phyloP scores from a whole-genome alignment of 1,139 yeast species.

The Trichomonascaceae sp. region DNA sequence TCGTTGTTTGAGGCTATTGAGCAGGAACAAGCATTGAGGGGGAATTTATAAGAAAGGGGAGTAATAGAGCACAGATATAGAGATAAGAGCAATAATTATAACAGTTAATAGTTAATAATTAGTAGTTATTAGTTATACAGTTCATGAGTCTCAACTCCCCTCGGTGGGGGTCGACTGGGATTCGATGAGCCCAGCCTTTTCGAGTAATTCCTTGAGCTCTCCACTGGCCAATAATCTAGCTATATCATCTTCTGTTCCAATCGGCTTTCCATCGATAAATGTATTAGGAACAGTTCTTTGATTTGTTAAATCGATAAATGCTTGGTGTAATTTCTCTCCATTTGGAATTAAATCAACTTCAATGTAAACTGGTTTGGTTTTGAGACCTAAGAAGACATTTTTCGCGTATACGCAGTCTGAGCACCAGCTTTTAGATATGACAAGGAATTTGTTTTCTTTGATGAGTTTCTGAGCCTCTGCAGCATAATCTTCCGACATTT shows the following conservation, averaged over 20 bases:
- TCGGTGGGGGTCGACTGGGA: not conserved
- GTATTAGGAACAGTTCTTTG: conserved; percentile 69
- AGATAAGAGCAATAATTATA: not conserved
- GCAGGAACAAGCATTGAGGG: conserved; percentile 40
- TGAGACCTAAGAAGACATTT: conserved; percentile 46
- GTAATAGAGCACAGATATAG: not conserved
- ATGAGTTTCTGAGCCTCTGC: conserved; percentile 43
- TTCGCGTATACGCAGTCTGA: conserved; percentile 67
- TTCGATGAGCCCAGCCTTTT: conserved; percentile 12
- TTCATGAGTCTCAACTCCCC: no score
- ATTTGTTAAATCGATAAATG: conserved; percentile 55
- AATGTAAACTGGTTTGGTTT: conserved; percentile 48
- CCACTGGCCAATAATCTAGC: conserved; percentile 22
- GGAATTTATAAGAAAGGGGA: conserved; percentile 26
- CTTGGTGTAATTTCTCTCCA: conserved; percentile 51
- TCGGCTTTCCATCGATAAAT: conserved; percentile 53
- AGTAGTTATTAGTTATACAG: no score
- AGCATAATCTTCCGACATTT: not conserved
- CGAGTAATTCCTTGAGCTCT: conserved; percentile 25
- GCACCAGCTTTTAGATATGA: conserved; percentile 70
- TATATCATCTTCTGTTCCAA: conserved; percentile 27
- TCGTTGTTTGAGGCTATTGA: conserved; percentile 77
- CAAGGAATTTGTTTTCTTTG: conserved; percentile 42
- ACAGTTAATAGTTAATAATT: not conserved
- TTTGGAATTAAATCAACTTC: conserved; percentile 59